Evolutionary conservation across 1,284 basidiomycete species (phyloP).

Genomic region (Amylostereum areolatum): DNA sequence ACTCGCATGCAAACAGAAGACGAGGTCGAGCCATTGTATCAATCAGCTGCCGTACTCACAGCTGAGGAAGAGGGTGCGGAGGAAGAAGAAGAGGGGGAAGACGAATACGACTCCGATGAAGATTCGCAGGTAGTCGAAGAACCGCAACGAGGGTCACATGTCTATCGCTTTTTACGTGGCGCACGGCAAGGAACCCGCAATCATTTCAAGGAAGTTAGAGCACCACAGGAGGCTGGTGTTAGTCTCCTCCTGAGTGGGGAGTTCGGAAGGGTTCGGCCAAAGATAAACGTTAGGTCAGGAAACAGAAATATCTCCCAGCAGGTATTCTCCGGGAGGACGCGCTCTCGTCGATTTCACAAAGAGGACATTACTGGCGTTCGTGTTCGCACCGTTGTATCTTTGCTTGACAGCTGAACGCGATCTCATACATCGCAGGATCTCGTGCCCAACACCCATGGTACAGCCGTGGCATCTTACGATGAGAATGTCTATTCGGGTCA

Average conservation of each 20-base stretch:
- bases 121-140: conserved; percentile 15
- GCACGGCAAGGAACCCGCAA: conserved; percentile 3
- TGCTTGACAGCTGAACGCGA: not conserved
- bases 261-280: conserved; percentile 68
- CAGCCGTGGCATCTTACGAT: conserved; percentile 78
- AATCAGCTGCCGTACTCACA: not conserved
- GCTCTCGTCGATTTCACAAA: conserved; percentile 34
- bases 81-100: conserved; percentile 22
- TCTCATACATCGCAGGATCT: conserved; percentile 42
- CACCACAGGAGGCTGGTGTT: conserved; percentile 69
- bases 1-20: too few relatives aligned
- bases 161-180: not conserved
- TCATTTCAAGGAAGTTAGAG: conserved; percentile 46
- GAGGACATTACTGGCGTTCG: conserved; percentile 52
- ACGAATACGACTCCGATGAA: conserved; percentile 6
- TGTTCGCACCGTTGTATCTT: not conserved
- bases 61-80: conserved; percentile 17
- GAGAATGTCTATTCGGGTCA: conserved; percentile 91
- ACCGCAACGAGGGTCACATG: conserved; percentile 30
- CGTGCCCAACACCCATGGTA: conserved; percentile 84
- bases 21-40: too few relatives aligned
- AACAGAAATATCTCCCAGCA: conserved; percentile 39
- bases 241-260: conserved; percentile 77
- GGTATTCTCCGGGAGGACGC: conserved; percentile 36
- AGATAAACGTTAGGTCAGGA: conserved; percentile 30